phyloP scores from a whole-genome alignment of 257 asterid species.

The Nicotiana benthamiana region DNA sequence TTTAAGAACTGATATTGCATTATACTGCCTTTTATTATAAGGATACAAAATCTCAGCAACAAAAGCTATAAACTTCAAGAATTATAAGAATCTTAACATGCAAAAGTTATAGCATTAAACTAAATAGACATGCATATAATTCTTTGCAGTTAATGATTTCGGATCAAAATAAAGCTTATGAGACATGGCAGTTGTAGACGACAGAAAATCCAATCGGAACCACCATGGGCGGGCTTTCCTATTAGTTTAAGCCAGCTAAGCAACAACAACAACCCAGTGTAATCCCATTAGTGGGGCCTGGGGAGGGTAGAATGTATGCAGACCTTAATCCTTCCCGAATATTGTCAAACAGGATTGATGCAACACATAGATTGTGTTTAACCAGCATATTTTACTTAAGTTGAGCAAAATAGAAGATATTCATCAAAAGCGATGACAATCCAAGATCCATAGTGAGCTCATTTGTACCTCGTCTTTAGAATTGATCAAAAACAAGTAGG shows the following conservation, averaged over 20 bases:
- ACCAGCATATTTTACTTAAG: background rate
- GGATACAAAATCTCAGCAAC: background rate
- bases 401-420: background rate
- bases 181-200: background rate
- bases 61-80: background rate
- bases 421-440: background rate
- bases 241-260: background rate
- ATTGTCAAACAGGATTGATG: too few relatives aligned
- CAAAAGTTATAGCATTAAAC: background rate
- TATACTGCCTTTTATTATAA: background rate
- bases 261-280: too few relatives aligned
- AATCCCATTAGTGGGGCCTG: too few relatives aligned
- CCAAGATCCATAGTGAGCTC: background rate
- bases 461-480: too few relatives aligned
- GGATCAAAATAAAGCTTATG: too few relatives aligned
- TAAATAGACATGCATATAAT: too few relatives aligned
- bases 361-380: background rate
- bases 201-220: background rate
- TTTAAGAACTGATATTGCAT: background rate
- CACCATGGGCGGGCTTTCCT: background rate
- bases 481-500: too few relatives aligned
- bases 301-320: too few relatives aligned
- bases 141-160: too few relatives aligned
- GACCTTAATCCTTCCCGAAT: too few relatives aligned
- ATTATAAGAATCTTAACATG: background rate